Percentiles rank a stretch among this genome's conserved stretches.
Evolutionary conservation across 2,329 filamentous ascomycete species (phyloP).

Genomic region (Scleromitrula shiraiana): DNA sequence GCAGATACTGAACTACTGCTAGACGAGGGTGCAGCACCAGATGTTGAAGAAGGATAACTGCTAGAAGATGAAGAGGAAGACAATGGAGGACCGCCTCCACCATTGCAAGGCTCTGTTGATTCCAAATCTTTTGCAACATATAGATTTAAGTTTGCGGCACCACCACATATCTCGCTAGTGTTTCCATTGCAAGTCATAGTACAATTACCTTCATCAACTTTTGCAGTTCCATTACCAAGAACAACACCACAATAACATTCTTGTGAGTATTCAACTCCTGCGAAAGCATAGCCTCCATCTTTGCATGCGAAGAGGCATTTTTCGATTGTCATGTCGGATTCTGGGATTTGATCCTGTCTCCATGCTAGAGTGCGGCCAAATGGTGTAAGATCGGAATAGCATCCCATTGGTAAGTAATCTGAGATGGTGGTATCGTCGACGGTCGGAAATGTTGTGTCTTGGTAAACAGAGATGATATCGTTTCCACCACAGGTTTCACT

Average conservation of each 20-base stretch:
- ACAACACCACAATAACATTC: conserved; percentile 36
- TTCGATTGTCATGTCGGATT: conserved; percentile 27
- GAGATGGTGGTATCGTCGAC: conserved; percentile 24
- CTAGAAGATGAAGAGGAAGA: conserved; percentile 13
- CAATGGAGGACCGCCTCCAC: conserved; percentile 1
- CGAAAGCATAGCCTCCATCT: conserved; percentile 31
- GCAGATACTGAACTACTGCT: conserved; percentile 2
- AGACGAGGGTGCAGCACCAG: too few species aligned
- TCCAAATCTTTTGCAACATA: conserved; percentile 41
- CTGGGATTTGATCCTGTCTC: conserved; percentile 29
- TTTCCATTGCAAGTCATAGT: conserved; percentile 27
- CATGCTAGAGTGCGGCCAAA: conserved; percentile 23
- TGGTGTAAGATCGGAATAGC: conserved; percentile 33
- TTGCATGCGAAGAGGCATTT: conserved; percentile 33
- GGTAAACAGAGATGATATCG: conserved; percentile 27
- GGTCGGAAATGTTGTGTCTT: conserved; percentile 30
- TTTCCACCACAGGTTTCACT: conserved; percentile 23
- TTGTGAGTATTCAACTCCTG: conserved; percentile 33
- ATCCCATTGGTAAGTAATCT: conserved; percentile 31
- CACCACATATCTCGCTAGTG: conserved; percentile 30
- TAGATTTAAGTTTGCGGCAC: conserved; percentile 27
- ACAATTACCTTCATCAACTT: conserved; percentile 19
- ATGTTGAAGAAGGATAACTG: conserved; percentile 1
- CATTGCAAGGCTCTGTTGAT: conserved; percentile 41
- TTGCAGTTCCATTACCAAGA: conserved; percentile 26